Evolutionary conservation across 495 filamentous ascomycete genomes (phyloP), one percentile per base, ranked within the genome.

Genomic region (Aspergillus biplanus): DNA sequence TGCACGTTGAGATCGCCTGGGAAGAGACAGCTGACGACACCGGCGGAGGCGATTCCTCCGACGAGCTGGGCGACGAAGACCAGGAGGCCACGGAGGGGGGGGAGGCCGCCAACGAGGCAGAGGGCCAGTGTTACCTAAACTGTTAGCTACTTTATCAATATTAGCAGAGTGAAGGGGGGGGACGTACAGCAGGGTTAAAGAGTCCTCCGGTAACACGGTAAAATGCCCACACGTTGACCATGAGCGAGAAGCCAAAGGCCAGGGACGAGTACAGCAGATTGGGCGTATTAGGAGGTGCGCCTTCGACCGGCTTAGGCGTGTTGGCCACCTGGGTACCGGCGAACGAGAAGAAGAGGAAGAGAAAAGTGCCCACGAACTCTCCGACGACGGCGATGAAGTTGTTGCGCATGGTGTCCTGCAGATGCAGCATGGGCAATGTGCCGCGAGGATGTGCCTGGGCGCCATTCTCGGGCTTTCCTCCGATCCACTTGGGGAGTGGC

Each of bases 321-420:
- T 89, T 90, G 53, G 89, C 86, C 33, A 91, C 86, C 67, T 95
- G 89, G 5, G 92, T 89, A 21, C 85, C 92, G 7, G 86, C 85
- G 69, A 95, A 93, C 37, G 90, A 87, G 64, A 94, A 90, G 76
- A 93, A 89, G 5, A 95, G 81, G 77, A 94, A 96, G 64, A 93
- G 67, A 65, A 92, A 92, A 0, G 92, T 96, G 32, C 92, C 92
- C 7, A 89, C 82, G 65, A 91, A 91, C 75, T 92, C 90, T 56
- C 89, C 88, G 21, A 87, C 48, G 12, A 82, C 79, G 37, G 87
- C 88, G 44, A 91, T 79, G 57, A 88, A 49, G 60, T 91, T 80
- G 61, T 75, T 76, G 6, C 79, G 73, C 54, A 60, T 33, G n/a
- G 52, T 76, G 46, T 80, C 74, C 0, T 75, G 69, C 11, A 77